Percentiles rank a stretch among this genome's conserved stretches.
phyloP scores from a whole-genome alignment of 1,284 basidiomycete genomes.

The Omphalotus olearius region DNA sequence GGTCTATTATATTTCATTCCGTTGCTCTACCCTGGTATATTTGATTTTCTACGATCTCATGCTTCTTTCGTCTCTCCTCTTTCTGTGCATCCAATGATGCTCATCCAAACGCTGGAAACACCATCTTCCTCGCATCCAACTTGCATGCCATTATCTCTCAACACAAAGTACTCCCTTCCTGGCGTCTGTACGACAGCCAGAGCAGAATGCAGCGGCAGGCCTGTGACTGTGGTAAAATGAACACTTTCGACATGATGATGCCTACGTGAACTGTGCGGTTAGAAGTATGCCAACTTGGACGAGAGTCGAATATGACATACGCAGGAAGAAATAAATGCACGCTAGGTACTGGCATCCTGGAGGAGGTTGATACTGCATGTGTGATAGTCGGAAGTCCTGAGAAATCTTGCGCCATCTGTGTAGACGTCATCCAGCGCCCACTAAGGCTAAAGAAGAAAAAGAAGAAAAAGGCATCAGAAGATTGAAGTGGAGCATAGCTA shows the following conservation, averaged over 20 bases:
- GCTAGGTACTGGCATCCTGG: constrained; percentile 20
- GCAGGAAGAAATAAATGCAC: constrained; percentile 60
- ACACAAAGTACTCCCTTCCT: constrained; percentile 57
- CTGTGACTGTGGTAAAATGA: constrained; percentile 46
- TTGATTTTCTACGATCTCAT: neutral
- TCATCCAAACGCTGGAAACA: constrained; percentile 55
- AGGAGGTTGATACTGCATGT: neutral
- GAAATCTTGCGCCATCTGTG: constrained; percentile 63
- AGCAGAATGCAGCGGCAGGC: constrained; percentile 48
- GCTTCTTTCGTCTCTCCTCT: constrained; percentile 18
- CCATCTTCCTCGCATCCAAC: constrained; percentile 74
- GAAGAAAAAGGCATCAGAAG: neutral
- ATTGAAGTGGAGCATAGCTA: constrained; percentile 2
- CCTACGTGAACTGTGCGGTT: constrained; percentile 28
- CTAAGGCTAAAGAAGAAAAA: constrained; percentile 47
- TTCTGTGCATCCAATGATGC: constrained; percentile 47
- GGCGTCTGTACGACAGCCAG: constrained; percentile 66
- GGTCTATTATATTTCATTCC: too few relatives aligned
- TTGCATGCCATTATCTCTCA: constrained; percentile 72
- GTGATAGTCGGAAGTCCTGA: constrained; percentile 37
- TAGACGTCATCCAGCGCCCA: constrained; percentile 58
- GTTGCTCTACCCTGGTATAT: too few relatives aligned
- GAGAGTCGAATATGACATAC: constrained; percentile 31
- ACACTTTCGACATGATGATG: constrained; percentile 75
- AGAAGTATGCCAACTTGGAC: neutral